Base-by-base conservation (phyloP, 495 filamentous ascomycete genomes). In the Mycothermus thermophilus region DNA sequence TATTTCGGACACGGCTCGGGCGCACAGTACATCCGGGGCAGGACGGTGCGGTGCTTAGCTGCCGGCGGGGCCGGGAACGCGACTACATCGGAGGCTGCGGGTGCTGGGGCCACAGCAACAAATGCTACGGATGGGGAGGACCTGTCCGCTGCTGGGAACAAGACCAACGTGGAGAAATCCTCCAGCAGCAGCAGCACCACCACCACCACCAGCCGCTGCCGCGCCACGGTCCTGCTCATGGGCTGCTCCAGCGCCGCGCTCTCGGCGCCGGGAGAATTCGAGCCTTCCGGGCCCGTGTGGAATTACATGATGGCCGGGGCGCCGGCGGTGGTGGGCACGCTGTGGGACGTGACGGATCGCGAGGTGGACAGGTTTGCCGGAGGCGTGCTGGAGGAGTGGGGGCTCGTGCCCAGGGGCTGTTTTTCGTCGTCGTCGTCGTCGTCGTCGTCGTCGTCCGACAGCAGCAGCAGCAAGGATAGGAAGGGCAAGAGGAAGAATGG, bases 321-420 rank as follows among this genome's bases (percentile, higher is more conserved):
- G 34, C 77, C 82, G 3, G 84, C 87, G 8, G 66, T 95, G 12
- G 74, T 95, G 0, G 88, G 81, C 14, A 93, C 82, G 4, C 64
- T 97, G 23, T 97, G 90, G 90, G 90, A 97, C 56, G 90, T 97
- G 14, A 97, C 92, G 9, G 90, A 97, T 47, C 79, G 80, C 43
- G 90, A 97, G 52, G 90, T 93, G 46, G 90, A 97, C 62, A 77
- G 86, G 23, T 93, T 95, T 51, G 77, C 84, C 0, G 72, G 73
- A 15, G 61, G 69, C 11, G 61, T 79, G 3, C 77, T 93, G 32
- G 78, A 87, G 51, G 69, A 75, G 35, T 97, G 90, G 90, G 90
- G 90, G 10, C 51, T 97, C 2, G 59, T 84, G 18, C 46, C 47
- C 0, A 13, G 30, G 8, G 64, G 61, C 22, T 25, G 14, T 47